These are phyloP conservation scores for Pisolithus microcarpus DNA, from an alignment of 768 basidiomycete genomes.

Conservation along the genomic window DNA sequence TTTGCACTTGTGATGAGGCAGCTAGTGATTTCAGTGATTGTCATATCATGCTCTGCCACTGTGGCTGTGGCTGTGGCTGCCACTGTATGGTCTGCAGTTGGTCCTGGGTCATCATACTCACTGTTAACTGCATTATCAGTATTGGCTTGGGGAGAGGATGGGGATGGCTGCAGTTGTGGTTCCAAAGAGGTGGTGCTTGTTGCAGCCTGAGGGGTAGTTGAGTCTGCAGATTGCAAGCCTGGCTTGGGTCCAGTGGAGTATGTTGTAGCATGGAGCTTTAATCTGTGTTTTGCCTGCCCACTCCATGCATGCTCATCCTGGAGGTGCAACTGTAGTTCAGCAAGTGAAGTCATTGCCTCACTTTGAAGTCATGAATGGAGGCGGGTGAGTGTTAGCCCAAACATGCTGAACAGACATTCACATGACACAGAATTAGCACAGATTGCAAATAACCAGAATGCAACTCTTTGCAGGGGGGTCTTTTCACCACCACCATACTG, in stretches of 20 bases:
- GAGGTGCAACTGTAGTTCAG: background rate
- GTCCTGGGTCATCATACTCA: no score
- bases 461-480: background rate
- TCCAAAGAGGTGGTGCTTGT: no score
- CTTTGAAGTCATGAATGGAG: background rate
- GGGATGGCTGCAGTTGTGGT: no score
- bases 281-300: background rate
- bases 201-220: no score
- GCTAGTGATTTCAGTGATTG: no score
- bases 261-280: background rate
- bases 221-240: background rate
- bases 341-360: background rate
- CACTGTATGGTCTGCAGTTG: no score
- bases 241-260: background rate
- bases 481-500: background rate
- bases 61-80: no score
- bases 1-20: background rate
- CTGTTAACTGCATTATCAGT: no score
- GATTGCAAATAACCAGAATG: background rate
- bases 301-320: background rate
- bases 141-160: no score
- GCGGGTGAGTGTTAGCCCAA: background rate
- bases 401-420: background rate
- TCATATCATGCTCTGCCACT: no score
- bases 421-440: background rate